Evolutionary conservation across 202 grass and related monocot genomes (phyloP).

Genomic region (Cymbopogon flexuosus): DNA sequence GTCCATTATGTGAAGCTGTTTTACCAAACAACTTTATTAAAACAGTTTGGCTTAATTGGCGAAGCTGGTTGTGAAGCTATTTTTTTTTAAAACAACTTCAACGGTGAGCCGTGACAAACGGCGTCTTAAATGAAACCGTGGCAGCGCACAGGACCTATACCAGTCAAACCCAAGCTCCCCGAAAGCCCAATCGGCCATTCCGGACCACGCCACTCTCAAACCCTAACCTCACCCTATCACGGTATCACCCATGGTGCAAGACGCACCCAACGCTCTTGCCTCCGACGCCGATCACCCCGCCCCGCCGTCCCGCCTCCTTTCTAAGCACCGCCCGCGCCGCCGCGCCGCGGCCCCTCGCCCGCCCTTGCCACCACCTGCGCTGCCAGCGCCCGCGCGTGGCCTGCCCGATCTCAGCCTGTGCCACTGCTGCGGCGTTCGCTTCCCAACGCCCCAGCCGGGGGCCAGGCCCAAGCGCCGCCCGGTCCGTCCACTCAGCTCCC

Average conservation of each 20-base stretch:
- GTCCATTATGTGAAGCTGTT: no score
- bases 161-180: no score
- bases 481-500: slow-evolving; percentile 51
- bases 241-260: slow-evolving; percentile 18
- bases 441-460: slow-evolving; percentile 33
- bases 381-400: slow-evolving; percentile 15
- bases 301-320: slow-evolving; percentile 36
- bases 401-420: slow-evolving; percentile 51
- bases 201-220: slow-evolving; percentile 1
- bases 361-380: slow-evolving; percentile 1
- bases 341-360: slow-evolving; percentile 10
- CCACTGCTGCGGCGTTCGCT: slow-evolving; percentile 50
- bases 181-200: not conserved
- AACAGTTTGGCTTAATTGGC: no score
- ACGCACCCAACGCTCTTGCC: slow-evolving; percentile 1
- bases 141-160: no score
- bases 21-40: no score
- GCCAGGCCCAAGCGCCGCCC: slow-evolving; percentile 39
- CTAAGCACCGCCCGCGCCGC: slow-evolving; percentile 34
- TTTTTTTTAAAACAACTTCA: no score
- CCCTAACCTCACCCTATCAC: slow-evolving; percentile 26
- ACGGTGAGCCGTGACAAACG: no score
- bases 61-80: no score
- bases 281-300: slow-evolving; percentile 12
- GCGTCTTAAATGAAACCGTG: no score